These are phyloP conservation scores for Lenzites betulinus DNA, from an alignment of 768 basidiomycete genomes.

Conservation along the genomic window DNA sequence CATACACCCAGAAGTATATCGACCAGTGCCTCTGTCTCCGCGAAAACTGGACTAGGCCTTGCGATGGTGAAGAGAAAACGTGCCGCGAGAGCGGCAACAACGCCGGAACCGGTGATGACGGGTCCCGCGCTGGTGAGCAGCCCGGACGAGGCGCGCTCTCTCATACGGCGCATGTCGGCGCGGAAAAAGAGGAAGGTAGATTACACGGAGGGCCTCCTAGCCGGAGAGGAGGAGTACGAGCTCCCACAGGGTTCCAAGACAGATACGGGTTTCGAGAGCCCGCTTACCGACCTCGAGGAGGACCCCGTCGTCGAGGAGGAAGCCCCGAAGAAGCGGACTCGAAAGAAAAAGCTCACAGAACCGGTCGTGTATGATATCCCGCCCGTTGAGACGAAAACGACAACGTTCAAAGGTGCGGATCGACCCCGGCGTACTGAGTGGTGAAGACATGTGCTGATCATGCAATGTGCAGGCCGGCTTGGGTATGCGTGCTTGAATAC, in stretches of 20 bases:
- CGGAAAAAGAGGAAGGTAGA: conserved; percentile 16
- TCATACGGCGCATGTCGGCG: conserved; percentile 9
- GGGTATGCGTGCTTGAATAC: conserved; percentile 89
- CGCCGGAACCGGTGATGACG: background rate
- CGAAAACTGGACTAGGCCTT: background rate
- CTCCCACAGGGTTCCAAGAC: background rate
- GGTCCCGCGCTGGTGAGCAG: conserved; percentile 12
- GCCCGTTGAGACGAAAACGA: conserved; percentile 64
- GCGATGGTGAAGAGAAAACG: conserved; percentile 16
- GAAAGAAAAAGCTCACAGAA: conserved; percentile 40
- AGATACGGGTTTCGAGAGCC: conserved; percentile 19
- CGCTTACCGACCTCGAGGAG: conserved; percentile 27
- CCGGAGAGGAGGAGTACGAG: background rate
- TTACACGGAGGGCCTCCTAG: conserved; percentile 10
- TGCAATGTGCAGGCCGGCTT: conserved; percentile 23
- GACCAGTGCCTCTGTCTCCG: background rate
- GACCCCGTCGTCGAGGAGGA: conserved; percentile 3
- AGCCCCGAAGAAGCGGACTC: conserved; percentile 33
- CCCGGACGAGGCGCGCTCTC: conserved; percentile 10
- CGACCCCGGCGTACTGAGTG: conserved; percentile 28
- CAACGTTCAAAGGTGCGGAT: conserved; percentile 69
- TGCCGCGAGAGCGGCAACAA: background rate
- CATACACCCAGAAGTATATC: background rate
- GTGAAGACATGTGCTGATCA: background rate
- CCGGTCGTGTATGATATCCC: conserved; percentile 67